Base-by-base conservation (phyloP, 2,329 filamentous ascomycete species). In the Capronia americana region DNA sequence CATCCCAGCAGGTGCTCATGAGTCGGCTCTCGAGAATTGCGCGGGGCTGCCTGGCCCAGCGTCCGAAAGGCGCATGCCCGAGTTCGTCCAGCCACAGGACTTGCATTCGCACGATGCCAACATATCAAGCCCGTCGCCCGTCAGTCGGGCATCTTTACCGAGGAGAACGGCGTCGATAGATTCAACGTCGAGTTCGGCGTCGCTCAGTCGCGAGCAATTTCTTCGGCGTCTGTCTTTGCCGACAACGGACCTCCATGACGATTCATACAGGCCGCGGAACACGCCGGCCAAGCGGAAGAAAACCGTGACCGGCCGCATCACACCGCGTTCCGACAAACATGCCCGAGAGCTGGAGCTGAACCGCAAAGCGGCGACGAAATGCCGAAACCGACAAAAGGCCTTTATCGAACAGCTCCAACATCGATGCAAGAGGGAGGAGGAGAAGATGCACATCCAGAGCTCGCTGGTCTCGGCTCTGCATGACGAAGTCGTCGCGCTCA, bases 341-440 rank as follows among this genome's bases (percentile, higher is more conserved):
- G 67, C 67, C 11, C 57, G 67, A 1, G 67, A 69, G 56, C 58
- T 69, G n/a, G 67, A 69, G 51, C 64, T 69, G 28, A 69, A 69
- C 51, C 67, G 67, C 28, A 67, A 63, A 55, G 67, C 67, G 20
- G 67, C 67, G 7, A 67, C 67, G 2, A 69, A 69, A 20, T 69
- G 67, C 32, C 67, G 67, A 12, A 69, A 67, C 14, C 64, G 64
- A 2, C 67, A 69, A 38, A 69, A 69, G 51, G 54, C 46, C 3
- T 69, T 67, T 38, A 56, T 69, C 26, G 64, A 69, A 28, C 61
- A 67, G 54, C 64, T 69, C 46, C 64, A 69, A n/a, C 46, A 57
- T 12, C 65, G 62, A 4, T 69, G 64, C 51, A 62, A 61, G 20
- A 55, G 30, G n/a, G 67, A 69, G 34, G 64, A 69, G 46, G 64